These are phyloP conservation scores for Lasiodiplodia sp. DNA, from an alignment of 2,329 filamentous ascomycete species.

Conservation along the genomic window DNA sequence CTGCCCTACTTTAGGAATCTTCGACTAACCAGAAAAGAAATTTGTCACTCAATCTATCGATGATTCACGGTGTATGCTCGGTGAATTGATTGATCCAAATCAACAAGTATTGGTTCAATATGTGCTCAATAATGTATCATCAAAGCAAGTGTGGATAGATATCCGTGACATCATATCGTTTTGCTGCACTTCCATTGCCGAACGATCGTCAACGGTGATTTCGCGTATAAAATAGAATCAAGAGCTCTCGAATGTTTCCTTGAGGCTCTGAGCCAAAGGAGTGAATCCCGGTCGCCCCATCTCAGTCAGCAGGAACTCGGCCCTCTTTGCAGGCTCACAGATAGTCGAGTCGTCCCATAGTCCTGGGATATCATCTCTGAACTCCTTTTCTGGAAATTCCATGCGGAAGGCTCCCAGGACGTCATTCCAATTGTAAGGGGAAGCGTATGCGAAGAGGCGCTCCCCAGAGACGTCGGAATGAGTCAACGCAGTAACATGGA, in stretches of 20 bases:
- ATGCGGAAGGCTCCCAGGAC: slow-evolving; percentile 29
- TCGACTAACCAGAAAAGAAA: too few relatives aligned
- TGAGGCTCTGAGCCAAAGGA: background rate
- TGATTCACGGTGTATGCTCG: too few relatives aligned
- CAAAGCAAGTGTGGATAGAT: too few relatives aligned
- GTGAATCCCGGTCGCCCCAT: background rate
- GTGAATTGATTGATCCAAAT: too few relatives aligned
- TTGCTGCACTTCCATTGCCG: too few relatives aligned
- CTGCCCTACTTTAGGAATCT: too few relatives aligned
- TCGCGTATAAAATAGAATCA: too few relatives aligned
- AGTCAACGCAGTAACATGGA: slow-evolving; percentile 35
- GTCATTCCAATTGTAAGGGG: slow-evolving; percentile 30
- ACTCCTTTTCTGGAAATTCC: background rate
- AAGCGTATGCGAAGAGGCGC: slow-evolving; percentile 33
- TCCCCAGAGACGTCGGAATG: slow-evolving; percentile 31
- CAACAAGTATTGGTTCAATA: too few relatives aligned
- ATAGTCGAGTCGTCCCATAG: slow-evolving; percentile 28
- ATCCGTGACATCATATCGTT: too few relatives aligned
- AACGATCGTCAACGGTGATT: too few relatives aligned
- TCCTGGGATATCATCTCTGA: slow-evolving; percentile 20
- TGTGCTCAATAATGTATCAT: too few relatives aligned
- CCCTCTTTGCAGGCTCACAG: slow-evolving; percentile 18
- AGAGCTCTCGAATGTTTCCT: background rate
- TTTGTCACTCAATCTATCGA: too few relatives aligned
- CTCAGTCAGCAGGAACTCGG: background rate